Percentiles rank a stretch among this genome's conserved stretches.
Evolutionary conservation across 345 rosid genomes (phyloP).

Genomic region (Lumnitzera racemosa): DNA sequence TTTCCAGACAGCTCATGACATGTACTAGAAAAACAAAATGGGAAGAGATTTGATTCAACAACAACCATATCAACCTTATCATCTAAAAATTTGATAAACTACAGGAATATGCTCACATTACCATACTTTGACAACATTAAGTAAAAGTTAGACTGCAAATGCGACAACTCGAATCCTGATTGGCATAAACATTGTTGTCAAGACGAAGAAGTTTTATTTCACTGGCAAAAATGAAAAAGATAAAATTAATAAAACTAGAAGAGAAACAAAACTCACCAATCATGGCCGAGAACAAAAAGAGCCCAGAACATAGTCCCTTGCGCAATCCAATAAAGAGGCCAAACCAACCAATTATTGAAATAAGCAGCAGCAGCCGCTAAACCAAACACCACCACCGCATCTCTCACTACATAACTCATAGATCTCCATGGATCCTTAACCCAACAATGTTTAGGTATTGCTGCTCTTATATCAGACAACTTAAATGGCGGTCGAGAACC

Average conservation of each 20-base stretch:
- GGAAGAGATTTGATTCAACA: too few species aligned
- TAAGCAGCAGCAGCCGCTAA: constrained; percentile 75
- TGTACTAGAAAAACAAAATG: too few species aligned
- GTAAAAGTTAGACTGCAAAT: too few species aligned
- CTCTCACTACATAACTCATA: constrained; percentile 71
- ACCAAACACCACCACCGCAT: constrained; percentile 55
- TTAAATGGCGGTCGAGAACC: constrained; percentile 61
- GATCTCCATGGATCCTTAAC: constrained; percentile 80
- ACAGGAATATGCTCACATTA: too few species aligned
- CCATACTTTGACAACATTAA: too few species aligned
- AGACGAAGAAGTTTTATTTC: too few species aligned
- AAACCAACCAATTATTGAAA: constrained; percentile 59
- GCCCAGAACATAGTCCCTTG: constrained; percentile 99
- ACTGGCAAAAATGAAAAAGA: too few species aligned
- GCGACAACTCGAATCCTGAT: too few species aligned
- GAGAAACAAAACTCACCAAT: constrained; percentile 60
- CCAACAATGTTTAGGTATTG: constrained; percentile 93
- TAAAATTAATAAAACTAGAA: constrained; percentile 11
- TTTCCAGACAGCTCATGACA: too few species aligned
- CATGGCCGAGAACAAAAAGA: constrained; percentile 94
- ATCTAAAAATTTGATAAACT: too few species aligned
- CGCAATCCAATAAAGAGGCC: constrained; percentile 91
- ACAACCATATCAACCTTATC: too few species aligned
- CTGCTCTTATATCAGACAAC: constrained; percentile 63
- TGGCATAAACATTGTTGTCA: too few species aligned